phyloP scores from a whole-genome alignment of 305 asterid species.

The Salvia sclarea region DNA sequence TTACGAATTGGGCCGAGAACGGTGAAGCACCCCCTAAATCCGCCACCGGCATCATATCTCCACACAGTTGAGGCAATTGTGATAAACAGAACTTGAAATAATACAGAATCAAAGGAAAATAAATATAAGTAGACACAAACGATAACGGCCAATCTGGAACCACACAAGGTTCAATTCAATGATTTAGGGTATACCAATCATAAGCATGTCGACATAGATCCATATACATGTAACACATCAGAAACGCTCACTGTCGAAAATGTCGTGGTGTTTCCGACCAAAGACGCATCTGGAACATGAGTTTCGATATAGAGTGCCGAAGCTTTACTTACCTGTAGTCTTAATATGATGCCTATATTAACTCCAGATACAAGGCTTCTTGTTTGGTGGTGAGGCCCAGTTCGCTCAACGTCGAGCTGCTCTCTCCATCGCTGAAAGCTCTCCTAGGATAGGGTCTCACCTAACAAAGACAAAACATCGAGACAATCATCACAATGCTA shows the following conservation, averaged over 20 bases:
- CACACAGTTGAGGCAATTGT: neutral
- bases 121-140: too few species aligned
- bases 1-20: too few species aligned
- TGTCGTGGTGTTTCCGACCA: slow-evolving; percentile 21
- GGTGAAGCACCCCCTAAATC: too few species aligned
- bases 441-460: slow-evolving; percentile 93
- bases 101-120: too few species aligned
- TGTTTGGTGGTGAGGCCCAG: slow-evolving; percentile 94
- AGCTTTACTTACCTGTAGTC: slow-evolving; percentile 1
- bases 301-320: neutral
- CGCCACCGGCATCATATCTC: too few species aligned
- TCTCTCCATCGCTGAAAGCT: slow-evolving; percentile 77
- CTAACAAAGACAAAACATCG: slow-evolving; percentile 41
- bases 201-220: slow-evolving; percentile 10
- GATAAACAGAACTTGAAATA: too few species aligned
- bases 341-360: slow-evolving; percentile 46
- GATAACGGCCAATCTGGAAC: neutral
- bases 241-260: slow-evolving; percentile 6
- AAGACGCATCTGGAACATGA: neutral
- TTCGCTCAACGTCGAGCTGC: slow-evolving; percentile 57
- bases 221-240: slow-evolving; percentile 19
- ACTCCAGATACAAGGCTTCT: slow-evolving; percentile 93
- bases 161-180: slow-evolving; percentile 19
- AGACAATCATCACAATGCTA: slow-evolving; percentile 5
- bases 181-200: slow-evolving; percentile 28